Percentiles rank a stretch among this genome's conserved stretches.
Conservation (phyloP, 495 filamentous ascomycete genomes). For the Hypoxylon subgilvum region DNA sequence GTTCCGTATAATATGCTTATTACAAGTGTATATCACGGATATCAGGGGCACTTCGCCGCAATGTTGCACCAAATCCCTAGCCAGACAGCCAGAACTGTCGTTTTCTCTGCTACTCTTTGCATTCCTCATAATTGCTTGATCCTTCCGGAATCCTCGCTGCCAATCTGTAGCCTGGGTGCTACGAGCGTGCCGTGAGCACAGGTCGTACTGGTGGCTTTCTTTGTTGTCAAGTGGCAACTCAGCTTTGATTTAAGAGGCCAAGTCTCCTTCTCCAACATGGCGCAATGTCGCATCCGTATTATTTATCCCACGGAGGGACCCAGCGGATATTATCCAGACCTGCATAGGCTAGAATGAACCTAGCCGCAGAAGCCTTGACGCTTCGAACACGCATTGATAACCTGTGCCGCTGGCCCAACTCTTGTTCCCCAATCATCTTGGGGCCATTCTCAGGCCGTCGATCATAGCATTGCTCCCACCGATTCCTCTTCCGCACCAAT, state of each 20-base stretch:
- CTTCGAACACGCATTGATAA: constrained; percentile 32
- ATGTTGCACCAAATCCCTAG: not conserved
- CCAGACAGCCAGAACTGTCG: constrained; percentile 2
- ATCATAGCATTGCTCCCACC: constrained; percentile 20
- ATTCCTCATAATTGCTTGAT: not conserved
- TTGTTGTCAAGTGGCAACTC: not conserved
- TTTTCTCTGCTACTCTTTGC: constrained; percentile 5
- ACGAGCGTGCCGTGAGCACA: not conserved
- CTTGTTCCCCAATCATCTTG: constrained; percentile 19
- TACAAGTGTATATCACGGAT: constrained; percentile 1
- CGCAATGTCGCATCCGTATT: constrained; percentile 23
- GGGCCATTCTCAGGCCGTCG: constrained; percentile 24
- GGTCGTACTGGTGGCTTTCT: constrained; percentile 7
- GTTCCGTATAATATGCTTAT: no score
- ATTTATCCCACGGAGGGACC: constrained; percentile 35
- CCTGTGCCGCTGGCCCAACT: constrained; percentile 26
- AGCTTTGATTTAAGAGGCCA: constrained; percentile 14
- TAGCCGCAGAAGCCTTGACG: constrained; percentile 4
- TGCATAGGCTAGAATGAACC: constrained; percentile 33
- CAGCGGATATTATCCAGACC: constrained; percentile 26
- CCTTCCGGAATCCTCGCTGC: not conserved
- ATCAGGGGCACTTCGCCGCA: constrained; percentile 9
- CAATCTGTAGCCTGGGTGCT: constrained; percentile 1
- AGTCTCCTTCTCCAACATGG: constrained; percentile 6
- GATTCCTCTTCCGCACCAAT: constrained; percentile 28